phyloP scores from a whole-genome alignment of 2,329 filamentous ascomycete species.

The Ilyonectria destructans region DNA sequence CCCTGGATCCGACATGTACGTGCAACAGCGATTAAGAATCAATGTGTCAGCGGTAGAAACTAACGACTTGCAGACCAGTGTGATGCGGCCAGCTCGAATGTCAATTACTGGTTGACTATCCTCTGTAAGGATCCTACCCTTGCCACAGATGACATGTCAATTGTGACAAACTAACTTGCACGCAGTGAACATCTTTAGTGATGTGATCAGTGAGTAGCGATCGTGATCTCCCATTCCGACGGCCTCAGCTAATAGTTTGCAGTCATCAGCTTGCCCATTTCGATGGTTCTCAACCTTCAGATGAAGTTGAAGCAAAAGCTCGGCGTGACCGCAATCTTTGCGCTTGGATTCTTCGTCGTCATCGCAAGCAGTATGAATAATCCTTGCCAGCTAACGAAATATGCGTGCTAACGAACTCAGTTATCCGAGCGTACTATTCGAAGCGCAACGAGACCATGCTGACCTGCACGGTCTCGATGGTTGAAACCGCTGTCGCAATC shows the following conservation, averaged over 20 bases:
- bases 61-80: slow-evolving; percentile 40
- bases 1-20: slow-evolving; percentile 46
- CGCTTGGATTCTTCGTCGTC: slow-evolving; percentile 52
- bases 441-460: slow-evolving; percentile 55
- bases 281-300: slow-evolving; percentile 55
- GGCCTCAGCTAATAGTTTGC: slow-evolving; percentile 21
- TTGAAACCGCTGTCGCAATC: slow-evolving; percentile 58
- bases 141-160: fast-evolving
- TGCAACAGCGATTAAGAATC: background rate
- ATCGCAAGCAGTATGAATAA: slow-evolving; percentile 49
- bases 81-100: slow-evolving; percentile 33
- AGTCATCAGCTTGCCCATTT: slow-evolving; percentile 54
- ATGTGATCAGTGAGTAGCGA: slow-evolving; percentile 40
- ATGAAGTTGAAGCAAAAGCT: slow-evolving; percentile 54
- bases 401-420: slow-evolving; percentile 28
- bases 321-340: slow-evolving; percentile 52
- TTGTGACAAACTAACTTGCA: background rate
- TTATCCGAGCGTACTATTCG: slow-evolving; percentile 55
- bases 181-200: slow-evolving; percentile 43
- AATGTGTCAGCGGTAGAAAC: background rate
- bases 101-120: slow-evolving; percentile 46
- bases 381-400: fast-evolving
- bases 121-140: slow-evolving; percentile 25
- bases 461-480: slow-evolving; percentile 57
- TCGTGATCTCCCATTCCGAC: fast-evolving